These are phyloP conservation scores for Aspergillus hiratsukae DNA, from an alignment of 2,329 filamentous ascomycete genomes.

Conservation along the genomic window DNA sequence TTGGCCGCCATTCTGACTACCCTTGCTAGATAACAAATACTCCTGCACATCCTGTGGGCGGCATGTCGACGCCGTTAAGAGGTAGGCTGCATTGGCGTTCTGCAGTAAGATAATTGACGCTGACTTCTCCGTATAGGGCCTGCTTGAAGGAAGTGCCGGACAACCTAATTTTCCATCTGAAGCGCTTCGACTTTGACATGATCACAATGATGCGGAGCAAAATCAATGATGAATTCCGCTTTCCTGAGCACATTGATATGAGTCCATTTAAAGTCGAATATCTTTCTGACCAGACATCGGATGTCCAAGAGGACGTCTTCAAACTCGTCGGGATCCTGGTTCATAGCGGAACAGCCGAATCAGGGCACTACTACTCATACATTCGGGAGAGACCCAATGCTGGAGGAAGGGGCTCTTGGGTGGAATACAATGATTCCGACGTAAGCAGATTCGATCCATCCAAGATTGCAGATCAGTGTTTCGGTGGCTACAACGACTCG, in stretches of 20 bases:
- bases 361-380: constrained; percentile 96
- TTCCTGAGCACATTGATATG: constrained; percentile 80
- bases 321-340: constrained; percentile 94
- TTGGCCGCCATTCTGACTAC: constrained; percentile 15
- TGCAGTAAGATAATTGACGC: constrained; percentile 10
- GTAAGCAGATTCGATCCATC: constrained; percentile 71
- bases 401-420: constrained; percentile 57
- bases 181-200: constrained; percentile 51
- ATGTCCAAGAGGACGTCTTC: constrained; percentile 67
- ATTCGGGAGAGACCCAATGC: constrained; percentile 70
- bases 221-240: constrained; percentile 92
- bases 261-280: constrained; percentile 84
- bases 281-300: constrained; percentile 59
- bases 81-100: constrained; percentile 42
- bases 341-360: constrained; percentile 87
- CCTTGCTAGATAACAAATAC: constrained; percentile 79
- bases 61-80: constrained; percentile 89
- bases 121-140: constrained; percentile 50
- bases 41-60: constrained; percentile 87
- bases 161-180: constrained; percentile 92
- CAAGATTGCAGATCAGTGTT: constrained; percentile 71
- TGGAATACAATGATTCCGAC: constrained; percentile 91
- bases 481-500: constrained; percentile 64
- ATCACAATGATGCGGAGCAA: constrained; percentile 74
- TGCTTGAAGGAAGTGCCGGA: constrained; percentile 91